phyloP scores from a whole-genome alignment of 202 grass and related monocot species.

The Dendrocalamus latiflorus region DNA sequence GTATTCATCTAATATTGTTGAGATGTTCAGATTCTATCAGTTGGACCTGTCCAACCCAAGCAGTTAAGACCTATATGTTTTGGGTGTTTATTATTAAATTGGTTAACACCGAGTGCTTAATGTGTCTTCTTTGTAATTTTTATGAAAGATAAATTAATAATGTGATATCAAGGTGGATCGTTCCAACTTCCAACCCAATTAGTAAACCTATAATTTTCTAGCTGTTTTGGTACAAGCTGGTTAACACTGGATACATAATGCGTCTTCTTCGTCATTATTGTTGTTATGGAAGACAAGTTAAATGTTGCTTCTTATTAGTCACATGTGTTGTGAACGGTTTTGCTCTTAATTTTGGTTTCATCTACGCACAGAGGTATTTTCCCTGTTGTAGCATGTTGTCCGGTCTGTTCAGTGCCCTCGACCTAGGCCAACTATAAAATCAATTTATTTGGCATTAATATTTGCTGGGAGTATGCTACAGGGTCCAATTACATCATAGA shows the following conservation, averaged over 20 bases:
- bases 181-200: neutral
- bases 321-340: neutral
- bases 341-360: neutral
- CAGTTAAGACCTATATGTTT: neutral
- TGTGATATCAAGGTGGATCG: neutral
- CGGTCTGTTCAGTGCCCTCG: slow-evolving; percentile 3
- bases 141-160: neutral
- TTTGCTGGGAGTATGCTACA: neutral
- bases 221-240: neutral
- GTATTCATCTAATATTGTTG: too few relatives aligned
- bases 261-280: neutral
- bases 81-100: neutral
- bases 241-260: neutral
- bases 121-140: neutral
- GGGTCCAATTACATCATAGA: neutral
- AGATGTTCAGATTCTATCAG: too few relatives aligned
- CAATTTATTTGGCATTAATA: neutral
- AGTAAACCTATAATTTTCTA: neutral
- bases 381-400: slow-evolving; percentile 6
- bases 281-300: slow-evolving; percentile 19
- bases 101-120: neutral
- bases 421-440: neutral
- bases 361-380: neutral
- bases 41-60: too few relatives aligned
- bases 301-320: neutral